Percentiles rank a stretch among this genome's conserved stretches.
Evolutionary conservation across 23 red algal species (phyloP).

Genomic region (Gracilaria vermiculophylla): DNA sequence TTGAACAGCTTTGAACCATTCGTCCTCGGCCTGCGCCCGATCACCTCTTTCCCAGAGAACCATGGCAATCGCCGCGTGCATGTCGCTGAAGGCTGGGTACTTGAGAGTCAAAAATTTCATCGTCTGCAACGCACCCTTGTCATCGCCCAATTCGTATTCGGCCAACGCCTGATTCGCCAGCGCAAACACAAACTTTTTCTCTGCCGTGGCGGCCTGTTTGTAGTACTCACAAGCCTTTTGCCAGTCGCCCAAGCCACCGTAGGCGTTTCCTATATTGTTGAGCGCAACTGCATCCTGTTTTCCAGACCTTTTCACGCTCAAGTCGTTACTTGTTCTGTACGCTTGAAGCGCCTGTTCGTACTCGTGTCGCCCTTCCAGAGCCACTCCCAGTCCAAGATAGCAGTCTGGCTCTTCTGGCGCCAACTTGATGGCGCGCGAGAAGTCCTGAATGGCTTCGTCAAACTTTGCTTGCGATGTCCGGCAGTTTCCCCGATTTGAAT

Average conservation of each 20-base stretch:
- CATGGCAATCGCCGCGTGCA: conserved; percentile 71
- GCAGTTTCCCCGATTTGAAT: conserved; percentile 80
- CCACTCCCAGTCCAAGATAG: conserved; percentile 70
- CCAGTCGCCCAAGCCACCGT: conserved; percentile 46
- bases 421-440: conserved; percentile 59
- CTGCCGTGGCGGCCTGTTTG: conserved; percentile 25
- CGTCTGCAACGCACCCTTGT: conserved; percentile 23
- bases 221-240: conserved; percentile 23
- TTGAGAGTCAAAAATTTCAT: conserved; percentile 51
- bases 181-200: conserved; percentile 61
- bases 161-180: conserved; percentile 77
- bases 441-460: conserved; percentile 70
- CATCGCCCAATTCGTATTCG: conserved; percentile 32
- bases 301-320: conserved; percentile 9
- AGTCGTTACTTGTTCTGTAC: conserved; percentile 38
- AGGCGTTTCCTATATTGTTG: conserved; percentile 79
- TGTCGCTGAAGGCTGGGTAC: conserved; percentile 72
- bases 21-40: conserved; percentile 18
- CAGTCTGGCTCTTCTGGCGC: conserved; percentile 78
- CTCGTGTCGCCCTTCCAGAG: conserved; percentile 58
- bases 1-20: conserved; percentile 37
- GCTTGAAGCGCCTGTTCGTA: conserved; percentile 21
- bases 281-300: conserved; percentile 46
- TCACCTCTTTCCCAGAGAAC: conserved; percentile 55
- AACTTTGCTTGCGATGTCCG: conserved; percentile 73